These are phyloP conservation scores for Ceratobasidium sp. DNA, from an alignment of 1,284 basidiomycete genomes.

Conservation along the genomic window DNA sequence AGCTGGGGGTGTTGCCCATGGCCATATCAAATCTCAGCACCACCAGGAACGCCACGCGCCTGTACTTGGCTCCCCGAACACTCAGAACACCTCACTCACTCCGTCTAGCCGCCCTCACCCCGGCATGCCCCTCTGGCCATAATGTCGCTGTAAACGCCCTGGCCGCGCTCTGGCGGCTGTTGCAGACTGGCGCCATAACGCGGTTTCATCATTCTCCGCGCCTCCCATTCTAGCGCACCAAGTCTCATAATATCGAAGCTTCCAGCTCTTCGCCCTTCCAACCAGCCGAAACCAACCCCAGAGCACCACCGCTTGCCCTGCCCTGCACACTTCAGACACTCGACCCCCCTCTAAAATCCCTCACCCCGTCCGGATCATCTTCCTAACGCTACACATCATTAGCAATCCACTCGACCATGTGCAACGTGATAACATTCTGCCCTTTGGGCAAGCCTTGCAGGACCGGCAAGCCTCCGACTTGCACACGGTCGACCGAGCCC, in stretches of 20 bases:
- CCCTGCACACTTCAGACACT: background rate
- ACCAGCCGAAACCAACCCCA: background rate
- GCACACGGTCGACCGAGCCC: constrained; percentile 6
- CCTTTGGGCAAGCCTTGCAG: constrained; percentile 3
- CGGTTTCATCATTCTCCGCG: background rate
- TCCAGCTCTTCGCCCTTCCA: constrained; percentile 7
- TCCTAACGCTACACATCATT: constrained; percentile 7
- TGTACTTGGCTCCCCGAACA: background rate
- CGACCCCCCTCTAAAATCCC: background rate
- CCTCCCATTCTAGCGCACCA: background rate
- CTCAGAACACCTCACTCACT: constrained; percentile 3
- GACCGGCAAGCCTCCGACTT: background rate
- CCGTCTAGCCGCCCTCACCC: no score
- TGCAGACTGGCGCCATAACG: no score
- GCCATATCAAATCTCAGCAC: constrained; percentile 6
- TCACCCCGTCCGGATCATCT: background rate
- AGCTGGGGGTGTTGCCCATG: background rate
- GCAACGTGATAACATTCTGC: background rate
- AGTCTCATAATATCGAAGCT: background rate
- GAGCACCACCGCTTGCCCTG: background rate
- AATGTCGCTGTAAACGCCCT: background rate
- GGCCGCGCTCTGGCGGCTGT: background rate
- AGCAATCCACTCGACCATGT: constrained; percentile 21
- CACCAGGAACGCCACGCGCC: constrained; percentile 30
- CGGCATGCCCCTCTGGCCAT: no score